Evolutionary conservation across 2,329 filamentous ascomycete species (phyloP).

Genomic region (Venturia oleaginea): DNA sequence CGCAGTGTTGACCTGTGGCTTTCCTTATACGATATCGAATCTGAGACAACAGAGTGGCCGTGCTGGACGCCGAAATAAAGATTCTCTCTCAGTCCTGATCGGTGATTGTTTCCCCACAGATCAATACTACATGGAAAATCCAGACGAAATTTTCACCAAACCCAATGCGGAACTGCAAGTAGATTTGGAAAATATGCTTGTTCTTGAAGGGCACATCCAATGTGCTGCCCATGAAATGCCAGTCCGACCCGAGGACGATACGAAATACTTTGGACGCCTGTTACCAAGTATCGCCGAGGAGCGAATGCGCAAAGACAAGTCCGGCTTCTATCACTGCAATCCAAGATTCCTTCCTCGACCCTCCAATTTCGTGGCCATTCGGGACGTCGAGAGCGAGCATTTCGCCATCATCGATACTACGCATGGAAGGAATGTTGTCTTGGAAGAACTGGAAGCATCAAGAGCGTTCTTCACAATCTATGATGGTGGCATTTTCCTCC

Average conservation of each 20-base stretch:
- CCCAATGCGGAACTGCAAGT: constrained; percentile 85
- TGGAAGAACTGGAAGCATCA: constrained; percentile 93
- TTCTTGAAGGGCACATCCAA: constrained; percentile 88
- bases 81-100: constrained; percentile 81
- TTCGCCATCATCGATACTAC: constrained; percentile 90
- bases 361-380: constrained; percentile 74
- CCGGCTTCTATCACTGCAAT: constrained; percentile 85
- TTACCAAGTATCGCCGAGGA: constrained; percentile 63
- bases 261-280: constrained; percentile 67
- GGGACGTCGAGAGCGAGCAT: constrained; percentile 83
- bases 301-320: constrained; percentile 61
- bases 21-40: constrained; percentile 93
- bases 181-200: constrained; percentile 83
- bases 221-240: constrained; percentile 95
- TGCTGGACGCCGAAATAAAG: constrained; percentile 84
- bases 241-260: constrained; percentile 67
- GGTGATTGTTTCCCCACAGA: constrained; percentile 86
- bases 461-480: constrained; percentile 95
- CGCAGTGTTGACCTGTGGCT: constrained; percentile 87
- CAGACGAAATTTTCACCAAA: constrained; percentile 84
- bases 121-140: constrained; percentile 95
- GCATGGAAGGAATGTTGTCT: constrained; percentile 68
- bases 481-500: constrained; percentile 91
- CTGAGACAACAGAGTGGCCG: constrained; percentile 89
- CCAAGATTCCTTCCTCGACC: constrained; percentile 79